Conservation (phyloP, 805 yeast genomes). For the Kuraishia hungarica region DNA sequence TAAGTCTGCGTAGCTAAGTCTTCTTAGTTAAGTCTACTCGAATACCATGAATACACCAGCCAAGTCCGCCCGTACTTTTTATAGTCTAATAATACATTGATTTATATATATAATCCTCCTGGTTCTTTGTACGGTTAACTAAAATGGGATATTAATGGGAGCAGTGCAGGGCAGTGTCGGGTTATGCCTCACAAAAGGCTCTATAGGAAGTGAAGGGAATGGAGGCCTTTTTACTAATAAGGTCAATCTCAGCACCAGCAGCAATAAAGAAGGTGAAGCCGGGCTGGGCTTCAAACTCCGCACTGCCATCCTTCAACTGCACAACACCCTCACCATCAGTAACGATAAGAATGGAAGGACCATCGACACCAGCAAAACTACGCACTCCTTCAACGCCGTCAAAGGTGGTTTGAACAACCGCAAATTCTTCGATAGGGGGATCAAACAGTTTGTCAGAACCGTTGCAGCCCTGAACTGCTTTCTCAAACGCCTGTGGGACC, state of each 20-base stretch:
- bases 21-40: too few species aligned
- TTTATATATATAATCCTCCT: too few species aligned
- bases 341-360: slow-evolving; percentile 82
- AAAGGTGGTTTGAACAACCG: slow-evolving; percentile 80
- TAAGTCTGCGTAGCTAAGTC: too few species aligned
- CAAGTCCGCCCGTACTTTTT: too few species aligned
- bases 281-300: slow-evolving; percentile 41
- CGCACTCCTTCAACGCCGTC: slow-evolving; percentile 42
- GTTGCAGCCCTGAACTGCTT: slow-evolving; percentile 44
- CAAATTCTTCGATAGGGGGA: slow-evolving; percentile 96
- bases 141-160: too few species aligned
- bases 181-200: slow-evolving; percentile 73
- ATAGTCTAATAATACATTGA: not conserved
- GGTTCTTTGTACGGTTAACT: too few species aligned
- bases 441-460: slow-evolving; percentile 67
- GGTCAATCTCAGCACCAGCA: slow-evolving; percentile 59
- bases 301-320: slow-evolving; percentile 30
- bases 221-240: slow-evolving; percentile 39
- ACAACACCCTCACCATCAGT: slow-evolving; percentile 73
- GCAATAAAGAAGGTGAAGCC: slow-evolving; percentile 86
- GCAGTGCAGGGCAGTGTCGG: too few species aligned
- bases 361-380: slow-evolving; percentile 53
- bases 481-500: slow-evolving; percentile 50
- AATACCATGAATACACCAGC: too few species aligned
- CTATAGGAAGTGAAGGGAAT: slow-evolving; percentile 68